Evolutionary conservation across 2,329 filamentous ascomycete species (phyloP).

Genomic region (Fusarium sacchari): DNA sequence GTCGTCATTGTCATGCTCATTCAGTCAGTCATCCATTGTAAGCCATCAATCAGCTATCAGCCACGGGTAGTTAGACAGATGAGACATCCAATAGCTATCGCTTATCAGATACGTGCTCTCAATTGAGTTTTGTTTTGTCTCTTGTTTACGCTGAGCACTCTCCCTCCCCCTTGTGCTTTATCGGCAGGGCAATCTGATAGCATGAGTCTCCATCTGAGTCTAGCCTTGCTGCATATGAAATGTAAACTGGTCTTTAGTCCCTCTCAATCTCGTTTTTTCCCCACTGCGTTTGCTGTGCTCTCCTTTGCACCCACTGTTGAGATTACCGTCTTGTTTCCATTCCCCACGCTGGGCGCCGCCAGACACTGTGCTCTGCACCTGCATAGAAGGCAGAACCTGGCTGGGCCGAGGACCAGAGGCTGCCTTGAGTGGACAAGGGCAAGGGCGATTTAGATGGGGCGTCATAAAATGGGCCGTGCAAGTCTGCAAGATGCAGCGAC

Average conservation of each 20-base stretch:
- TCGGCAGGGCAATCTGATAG: slow-evolving; percentile 15
- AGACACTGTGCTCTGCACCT: slow-evolving; percentile 42
- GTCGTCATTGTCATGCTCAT: background rate
- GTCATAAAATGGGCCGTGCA: slow-evolving; percentile 20
- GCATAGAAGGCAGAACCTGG: slow-evolving; percentile 38
- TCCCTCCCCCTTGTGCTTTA: slow-evolving; percentile 12
- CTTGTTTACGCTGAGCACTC: slow-evolving; percentile 19
- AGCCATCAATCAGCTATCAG: slow-evolving; percentile 34
- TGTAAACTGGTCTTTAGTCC: slow-evolving; percentile 1
- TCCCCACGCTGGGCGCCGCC: slow-evolving; percentile 41
- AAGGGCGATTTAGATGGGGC: slow-evolving; percentile 37
- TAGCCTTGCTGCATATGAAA: slow-evolving; percentile 2
- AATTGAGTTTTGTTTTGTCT: slow-evolving; percentile 25
- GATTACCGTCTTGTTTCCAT: slow-evolving; percentile 47
- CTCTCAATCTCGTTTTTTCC: slow-evolving; percentile 21
- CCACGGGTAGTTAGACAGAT: slow-evolving; percentile 17
- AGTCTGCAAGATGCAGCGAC: slow-evolving; percentile 38
- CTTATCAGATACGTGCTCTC: background rate
- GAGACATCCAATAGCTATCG: slow-evolving; percentile 11
- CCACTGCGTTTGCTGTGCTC: slow-evolving; percentile 10
- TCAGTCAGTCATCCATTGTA: background rate
- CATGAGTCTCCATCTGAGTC: slow-evolving; percentile 11
- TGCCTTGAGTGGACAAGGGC: slow-evolving; percentile 25
- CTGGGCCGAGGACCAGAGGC: slow-evolving; percentile 39
- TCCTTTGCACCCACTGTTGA: slow-evolving; percentile 33